Base-by-base conservation (phyloP, 352 stramenopile species). In the Phytopythium oedochilum region DNA sequence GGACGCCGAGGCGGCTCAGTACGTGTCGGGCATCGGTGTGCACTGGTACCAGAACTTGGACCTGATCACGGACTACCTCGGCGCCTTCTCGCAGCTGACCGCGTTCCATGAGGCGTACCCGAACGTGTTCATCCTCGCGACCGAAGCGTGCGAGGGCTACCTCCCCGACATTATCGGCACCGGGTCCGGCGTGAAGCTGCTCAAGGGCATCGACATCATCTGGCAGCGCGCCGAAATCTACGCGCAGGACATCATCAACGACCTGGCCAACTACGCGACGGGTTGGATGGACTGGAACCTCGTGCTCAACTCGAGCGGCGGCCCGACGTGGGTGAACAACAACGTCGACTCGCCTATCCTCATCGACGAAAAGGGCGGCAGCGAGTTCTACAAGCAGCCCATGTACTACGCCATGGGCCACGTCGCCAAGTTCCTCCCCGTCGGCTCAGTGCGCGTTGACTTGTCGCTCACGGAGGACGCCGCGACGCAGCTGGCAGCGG, bases 241-340 rank as follows among this genome's bases (percentile, higher is more conserved):
- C 48, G 79, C 76, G 17, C 81, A 86, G 29, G 83, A 96, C 61
- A 94, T 97, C 53, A 84, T 97, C 55, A 72, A 79, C 22, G 87
- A 97, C 63, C 53, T 97, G 18, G 70, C 74, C 48, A 91, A 90
- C 66, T 84, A 81, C 53, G 78, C 83, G 11, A 64, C 67, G 2
- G 85, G 82, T 15, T 97, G 87, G 86, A 90, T 68, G 28, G 85
- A 97, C 70, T 97, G 87, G 84, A 97, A 97, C 58, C 49, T 96
- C 29, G 64, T 80, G 52, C 75, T 97, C n/a, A 73, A 90, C 65
- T 77, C 65, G 31, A 70, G 52, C 10, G 78, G 78, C 39, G 89
- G 87, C 0, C 89, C 89, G 6, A 92, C 80, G 38, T 92, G 88
- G 76, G 63, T 74, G 22, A 50, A 66, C 25, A 94, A 95, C 57